Base-by-base conservation (phyloP, 2,329 filamentous ascomycete species). In the Kalaharituber pfeilii region DNA sequence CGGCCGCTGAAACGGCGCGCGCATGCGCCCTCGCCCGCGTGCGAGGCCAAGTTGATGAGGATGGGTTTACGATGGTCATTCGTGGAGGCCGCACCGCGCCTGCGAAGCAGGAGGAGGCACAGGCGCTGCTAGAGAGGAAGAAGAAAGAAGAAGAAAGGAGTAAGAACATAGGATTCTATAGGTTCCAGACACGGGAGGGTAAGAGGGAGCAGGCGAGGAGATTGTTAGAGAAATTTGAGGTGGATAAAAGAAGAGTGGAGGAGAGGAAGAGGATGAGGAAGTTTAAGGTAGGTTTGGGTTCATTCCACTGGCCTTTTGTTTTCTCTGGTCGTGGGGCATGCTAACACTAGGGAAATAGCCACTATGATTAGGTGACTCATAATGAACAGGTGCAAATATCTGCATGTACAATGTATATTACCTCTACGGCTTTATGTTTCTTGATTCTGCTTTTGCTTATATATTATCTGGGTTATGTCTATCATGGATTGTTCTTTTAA, bases 11-110 rank as follows among this genome's bases (percentile, higher is more conserved):
- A 73, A 79, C 68, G 69, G 81, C 73, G 68, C 81, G 73, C 62
- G 75, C 65, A 60, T 80, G 71, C 70, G 75, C 72, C 65, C 82
- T 70, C 66, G 80, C 78, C 69, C 42, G 42, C 42, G 25, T 47
- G 42, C 42, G 42, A 5, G 11, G 24, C 62, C 81, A 86, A 64
- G 86, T 89, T 0, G 91, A 98, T 67, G 88, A 86, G 65, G 91
- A 98, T 67, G 91, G 91, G 1, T 98, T 98, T 67, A 77, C 96
- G 50, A 96, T 88, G 2, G 91, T 98, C 24, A 84, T 81, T 1
- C 77, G 84, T 53, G 87, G 87, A 25, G 75, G 75, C 56, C 73
- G 82, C 55, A 75, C 75, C 5, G 83, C 82, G n/a, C 80, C 85
- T 1, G 87, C 84, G 1, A 77, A 81, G 53, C 75, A 80, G 58